Conservation (phyloP, 2,329 filamentous ascomycete species). For the Pestalotiopsis sp. region DNA sequence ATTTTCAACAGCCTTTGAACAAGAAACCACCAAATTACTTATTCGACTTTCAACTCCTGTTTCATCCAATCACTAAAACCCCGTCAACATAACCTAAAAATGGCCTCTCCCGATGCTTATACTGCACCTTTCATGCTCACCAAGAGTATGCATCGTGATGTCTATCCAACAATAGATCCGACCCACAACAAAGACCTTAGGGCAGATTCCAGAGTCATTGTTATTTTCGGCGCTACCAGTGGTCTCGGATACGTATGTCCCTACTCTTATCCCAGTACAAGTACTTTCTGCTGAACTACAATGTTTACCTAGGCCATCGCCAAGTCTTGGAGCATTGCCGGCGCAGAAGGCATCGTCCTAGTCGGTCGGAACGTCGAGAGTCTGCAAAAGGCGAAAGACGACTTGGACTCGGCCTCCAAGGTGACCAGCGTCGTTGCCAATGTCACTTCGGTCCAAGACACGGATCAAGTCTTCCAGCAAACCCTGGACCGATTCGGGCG, state of each 20-base stretch:
- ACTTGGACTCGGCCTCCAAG: neutral
- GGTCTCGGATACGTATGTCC: neutral
- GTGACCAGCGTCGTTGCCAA: neutral
- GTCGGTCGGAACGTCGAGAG: conserved; percentile 1
- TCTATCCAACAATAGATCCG: conserved; percentile 3
- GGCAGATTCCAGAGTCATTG: neutral
- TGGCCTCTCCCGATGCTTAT: conserved; percentile 2
- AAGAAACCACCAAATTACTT: neutral
- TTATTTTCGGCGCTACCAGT: neutral
- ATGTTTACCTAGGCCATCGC: neutral
- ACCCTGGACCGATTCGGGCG: conserved; percentile 1
- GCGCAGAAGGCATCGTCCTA: conserved; percentile 2
- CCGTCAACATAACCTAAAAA: no score
- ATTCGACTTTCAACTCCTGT: no score
- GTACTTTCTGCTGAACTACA: neutral
- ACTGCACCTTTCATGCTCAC: conserved; percentile 8
- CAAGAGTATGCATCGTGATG: conserved; percentile 5
- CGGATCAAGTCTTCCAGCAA: neutral
- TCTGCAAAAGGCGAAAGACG: neutral
- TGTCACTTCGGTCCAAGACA: neutral
- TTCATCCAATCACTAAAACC: no score
- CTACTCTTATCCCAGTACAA: neutral
- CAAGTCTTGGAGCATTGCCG: neutral
- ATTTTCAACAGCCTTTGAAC: neutral
- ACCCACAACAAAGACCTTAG: neutral